A percentile compares a stretch with the other conserved stretches of the same genome.
Evolutionary conservation across 192 early-diverging fungal species (phyloP).

Genomic region (Oehlia diaphana): DNA sequence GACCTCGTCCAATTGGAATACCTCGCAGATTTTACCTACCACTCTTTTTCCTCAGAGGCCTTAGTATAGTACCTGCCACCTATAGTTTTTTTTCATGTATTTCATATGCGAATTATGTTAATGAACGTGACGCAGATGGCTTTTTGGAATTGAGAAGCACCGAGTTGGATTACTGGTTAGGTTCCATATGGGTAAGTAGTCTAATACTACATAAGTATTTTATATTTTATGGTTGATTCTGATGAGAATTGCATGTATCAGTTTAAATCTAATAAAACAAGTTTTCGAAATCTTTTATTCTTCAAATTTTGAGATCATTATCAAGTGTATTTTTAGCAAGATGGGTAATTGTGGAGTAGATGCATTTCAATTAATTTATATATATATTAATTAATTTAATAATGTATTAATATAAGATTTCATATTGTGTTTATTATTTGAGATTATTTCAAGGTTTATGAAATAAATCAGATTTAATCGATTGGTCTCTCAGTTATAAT

Average conservation of each 20-base stretch:
- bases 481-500: not conserved
- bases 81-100: conserved; percentile 36
- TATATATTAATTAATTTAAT: not conserved
- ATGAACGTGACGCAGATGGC: conserved; percentile 32
- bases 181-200: conserved; percentile 44
- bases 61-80: conserved; percentile 42
- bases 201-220: not conserved
- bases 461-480: not conserved
- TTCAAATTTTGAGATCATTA: not conserved
- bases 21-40: conserved; percentile 36
- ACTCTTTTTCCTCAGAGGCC: conserved; percentile 34
- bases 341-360: not conserved
- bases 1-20: conserved; percentile 25
- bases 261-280: not conserved
- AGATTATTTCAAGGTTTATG: not conserved
- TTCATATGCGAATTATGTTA: conserved; percentile 26
- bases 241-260: not conserved
- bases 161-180: conserved; percentile 40
- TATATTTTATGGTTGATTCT: not conserved
- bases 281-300: not conserved
- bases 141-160: conserved; percentile 40
- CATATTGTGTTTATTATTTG: not conserved
- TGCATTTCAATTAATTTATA: not conserved
- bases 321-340: not conserved
- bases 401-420: not conserved